phyloP scores from a whole-genome alignment of 176 grass and related monocot genomes.

The Saccharum spontaneum region DNA sequence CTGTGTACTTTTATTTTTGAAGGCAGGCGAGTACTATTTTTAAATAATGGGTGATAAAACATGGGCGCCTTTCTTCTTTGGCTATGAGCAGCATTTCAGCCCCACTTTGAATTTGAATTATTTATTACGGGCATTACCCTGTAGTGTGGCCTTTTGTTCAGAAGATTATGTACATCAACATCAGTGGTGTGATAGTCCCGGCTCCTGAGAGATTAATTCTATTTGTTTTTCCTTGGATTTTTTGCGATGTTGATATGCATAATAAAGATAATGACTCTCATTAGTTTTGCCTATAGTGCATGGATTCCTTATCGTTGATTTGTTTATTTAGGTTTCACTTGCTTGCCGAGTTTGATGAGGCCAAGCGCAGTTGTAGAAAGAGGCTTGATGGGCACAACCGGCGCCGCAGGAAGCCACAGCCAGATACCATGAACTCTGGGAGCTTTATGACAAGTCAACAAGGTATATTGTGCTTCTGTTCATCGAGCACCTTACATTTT shows the following conservation, averaged over 20 bases:
- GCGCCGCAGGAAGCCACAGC: slow-evolving; percentile 81
- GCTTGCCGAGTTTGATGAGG: slow-evolving; percentile 85
- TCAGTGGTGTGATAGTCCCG: slow-evolving; percentile 3
- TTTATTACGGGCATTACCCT: not conserved
- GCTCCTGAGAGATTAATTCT: not conserved
- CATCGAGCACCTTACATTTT: not conserved
- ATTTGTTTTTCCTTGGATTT: slow-evolving; percentile 8
- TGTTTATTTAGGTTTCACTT: slow-evolving; percentile 75
- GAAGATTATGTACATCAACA: not conserved
- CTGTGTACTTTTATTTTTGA: slow-evolving; percentile 33
- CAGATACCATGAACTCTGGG: slow-evolving; percentile 58
- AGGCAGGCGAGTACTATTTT: slow-evolving; percentile 17
- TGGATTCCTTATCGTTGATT: slow-evolving; percentile 15
- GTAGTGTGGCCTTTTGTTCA: slow-evolving; percentile 18
- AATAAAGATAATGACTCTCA: not conserved
- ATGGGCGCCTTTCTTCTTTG: not conserved
- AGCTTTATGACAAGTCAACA: slow-evolving; percentile 76
- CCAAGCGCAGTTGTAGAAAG: slow-evolving; percentile 93
- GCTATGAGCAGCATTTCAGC: slow-evolving; percentile 5
- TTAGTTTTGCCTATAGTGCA: not conserved
- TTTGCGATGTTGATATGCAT: not conserved
- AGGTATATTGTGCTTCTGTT: slow-evolving; percentile 55
- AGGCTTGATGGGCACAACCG: slow-evolving; percentile 93
- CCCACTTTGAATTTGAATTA: slow-evolving; percentile 23
- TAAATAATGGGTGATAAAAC: slow-evolving; percentile 24